phyloP scores from a whole-genome alignment of 2,329 filamentous ascomycete genomes.

The Aspergillus cejpii region DNA sequence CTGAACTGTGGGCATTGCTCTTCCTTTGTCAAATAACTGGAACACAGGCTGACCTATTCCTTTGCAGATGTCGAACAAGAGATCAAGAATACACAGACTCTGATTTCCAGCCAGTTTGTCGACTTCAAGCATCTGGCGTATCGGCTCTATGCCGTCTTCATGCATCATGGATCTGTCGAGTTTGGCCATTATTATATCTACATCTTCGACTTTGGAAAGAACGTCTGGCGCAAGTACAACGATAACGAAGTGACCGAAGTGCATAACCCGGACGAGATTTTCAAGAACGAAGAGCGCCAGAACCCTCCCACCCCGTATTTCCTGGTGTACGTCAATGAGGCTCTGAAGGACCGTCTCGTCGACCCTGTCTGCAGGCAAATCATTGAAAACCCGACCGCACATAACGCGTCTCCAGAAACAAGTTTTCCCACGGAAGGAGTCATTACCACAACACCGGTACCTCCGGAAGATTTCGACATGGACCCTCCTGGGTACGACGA shows the following conservation, averaged over 20 bases:
- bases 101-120: conserved; percentile 55
- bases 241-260: conserved; percentile 71
- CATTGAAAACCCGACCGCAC: conserved; percentile 13
- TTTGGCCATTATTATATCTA: conserved; percentile 96
- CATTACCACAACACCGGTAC: conserved; percentile 6
- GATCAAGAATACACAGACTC: conserved; percentile 45
- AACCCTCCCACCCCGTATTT: conserved; percentile 71
- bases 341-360: conserved; percentile 54
- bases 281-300: conserved; percentile 55
- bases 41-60: conserved; percentile 7
- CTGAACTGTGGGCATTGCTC: conserved; percentile 36
- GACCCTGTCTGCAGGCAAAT: conserved; percentile 51
- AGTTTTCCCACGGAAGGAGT: conserved; percentile 15
- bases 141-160: conserved; percentile 83
- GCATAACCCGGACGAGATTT: conserved; percentile 59
- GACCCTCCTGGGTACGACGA: conserved; percentile 28
- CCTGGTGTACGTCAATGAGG: conserved; percentile 71
- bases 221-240: conserved; percentile 90
- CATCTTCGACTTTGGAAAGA: conserved; percentile 77
- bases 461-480: conserved; percentile 23
- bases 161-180: conserved; percentile 63
- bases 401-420: conserved; percentile 1
- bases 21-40: background rate
- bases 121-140: conserved; percentile 64
- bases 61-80: conserved; percentile 36